phyloP scores from a whole-genome alignment of 73 alveolate species.

The Uronychia binucleata region DNA sequence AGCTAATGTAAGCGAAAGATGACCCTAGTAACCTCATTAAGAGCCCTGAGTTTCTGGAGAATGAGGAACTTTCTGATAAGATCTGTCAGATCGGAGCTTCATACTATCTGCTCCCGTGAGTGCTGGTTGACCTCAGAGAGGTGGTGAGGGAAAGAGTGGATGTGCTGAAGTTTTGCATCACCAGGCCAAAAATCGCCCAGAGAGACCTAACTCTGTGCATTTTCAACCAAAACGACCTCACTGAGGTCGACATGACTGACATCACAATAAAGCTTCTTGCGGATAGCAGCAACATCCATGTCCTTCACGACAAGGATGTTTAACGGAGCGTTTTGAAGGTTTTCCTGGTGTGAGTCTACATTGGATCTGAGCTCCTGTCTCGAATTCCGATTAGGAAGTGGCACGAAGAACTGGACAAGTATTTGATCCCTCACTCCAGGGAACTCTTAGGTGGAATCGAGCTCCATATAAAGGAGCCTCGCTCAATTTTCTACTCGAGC shows the following conservation, averaged over 20 bases:
- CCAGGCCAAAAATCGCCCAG: neutral
- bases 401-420: conserved; percentile 6
- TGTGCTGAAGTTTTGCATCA: neutral
- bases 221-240: too few species aligned
- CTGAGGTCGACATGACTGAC: conserved; percentile 17
- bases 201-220: conserved; percentile 8
- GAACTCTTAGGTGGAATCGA: conserved; percentile 22
- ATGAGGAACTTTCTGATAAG: conserved; percentile 2
- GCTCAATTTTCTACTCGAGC: conserved; percentile 4
- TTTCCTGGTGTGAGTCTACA: conserved; percentile 17
- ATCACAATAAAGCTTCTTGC: neutral
- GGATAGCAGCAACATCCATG: neutral
- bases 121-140: conserved; percentile 20
- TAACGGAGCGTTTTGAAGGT: conserved; percentile 25
- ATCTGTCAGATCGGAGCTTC: conserved; percentile 4
- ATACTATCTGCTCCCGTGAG: conserved; percentile 5
- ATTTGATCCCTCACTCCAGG: neutral
- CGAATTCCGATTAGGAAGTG: conserved; percentile 39
- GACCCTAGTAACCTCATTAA: neutral
- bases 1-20: too few species aligned
- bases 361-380: conserved; percentile 36
- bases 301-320: neutral
- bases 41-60: neutral
- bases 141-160: conserved; percentile 14
- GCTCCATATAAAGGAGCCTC: conserved; percentile 30